Percentiles rank a stretch among this genome's conserved stretches.
These are phyloP conservation scores for Auriscalpium vulgare DNA, from an alignment of 768 basidiomycete species.

Conservation along the genomic window DNA sequence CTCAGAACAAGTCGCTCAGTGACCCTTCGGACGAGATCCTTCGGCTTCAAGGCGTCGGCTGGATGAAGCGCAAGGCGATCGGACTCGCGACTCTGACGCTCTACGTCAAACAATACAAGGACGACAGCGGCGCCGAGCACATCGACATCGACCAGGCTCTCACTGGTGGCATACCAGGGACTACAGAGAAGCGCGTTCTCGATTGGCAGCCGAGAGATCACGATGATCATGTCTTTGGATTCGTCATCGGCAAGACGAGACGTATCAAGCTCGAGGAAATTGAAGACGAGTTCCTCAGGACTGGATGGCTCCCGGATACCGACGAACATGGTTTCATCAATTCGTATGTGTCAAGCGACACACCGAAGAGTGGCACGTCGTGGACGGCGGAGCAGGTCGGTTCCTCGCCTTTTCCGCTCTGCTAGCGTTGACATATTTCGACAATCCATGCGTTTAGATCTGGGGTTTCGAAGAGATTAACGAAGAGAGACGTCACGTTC, in stretches of 20 bases:
- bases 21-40: constrained; percentile 59
- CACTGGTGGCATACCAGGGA: constrained; percentile 53
- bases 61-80: constrained; percentile 62
- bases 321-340: constrained; percentile 27
- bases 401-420: neutral
- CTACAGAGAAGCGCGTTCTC: constrained; percentile 48
- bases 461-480: constrained; percentile 16
- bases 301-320: constrained; percentile 36
- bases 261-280: constrained; percentile 24
- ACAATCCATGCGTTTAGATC: neutral
- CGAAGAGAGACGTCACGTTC: constrained; percentile 12
- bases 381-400: constrained; percentile 64
- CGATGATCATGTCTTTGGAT: constrained; percentile 57
- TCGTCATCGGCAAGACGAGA: constrained; percentile 34
- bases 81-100: constrained; percentile 49
- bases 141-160: constrained; percentile 60
- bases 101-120: constrained; percentile 50
- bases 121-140: constrained; percentile 50
- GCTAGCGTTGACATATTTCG: neutral
- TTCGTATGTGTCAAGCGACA: constrained; percentile 46
- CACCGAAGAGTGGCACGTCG: constrained; percentile 46
- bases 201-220: constrained; percentile 45
- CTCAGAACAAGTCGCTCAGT: constrained; percentile 62
- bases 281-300: constrained; percentile 28
- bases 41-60: constrained; percentile 61